Evolutionary conservation across 1,284 basidiomycete genomes (phyloP), one percentile per base, ranked within the genome.

Genomic region (Naganishia sp.): DNA sequence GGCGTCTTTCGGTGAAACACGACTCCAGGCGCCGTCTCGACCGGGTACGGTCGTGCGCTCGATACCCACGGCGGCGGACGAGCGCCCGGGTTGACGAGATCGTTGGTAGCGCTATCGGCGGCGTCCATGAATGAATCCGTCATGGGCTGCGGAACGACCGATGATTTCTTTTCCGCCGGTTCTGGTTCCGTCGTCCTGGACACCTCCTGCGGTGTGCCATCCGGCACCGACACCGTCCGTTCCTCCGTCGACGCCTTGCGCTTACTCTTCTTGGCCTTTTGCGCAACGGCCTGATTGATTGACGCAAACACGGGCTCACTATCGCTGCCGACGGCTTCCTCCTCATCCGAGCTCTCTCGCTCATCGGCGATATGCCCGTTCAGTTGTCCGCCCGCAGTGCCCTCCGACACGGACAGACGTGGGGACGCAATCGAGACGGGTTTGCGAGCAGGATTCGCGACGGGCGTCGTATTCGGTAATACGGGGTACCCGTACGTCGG

Each of bases 291-390:
- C 58, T 53, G 50, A 45, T 61, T 66, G 39, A 66, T 60, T 2
- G 57, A 62, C 6, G 65, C 65, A 25, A 66, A 66, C 57, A 66
- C 58, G 18, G 65, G 65, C n/a, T 61, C 58, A 25, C 58, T 42
- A 23, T 61, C 58, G 25, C 58, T 61, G 25, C 35, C 42, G 3
- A 32, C 43, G 18, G 43, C 47, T 6, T 41, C 58, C 23, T 61
- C 58, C 35, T 51, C 47, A 5, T 50, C 57, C 15, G 51, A 35
- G 18, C 46, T 50, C 18, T 23, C 43, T 5, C 32, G 18, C 18
- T 39, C 57, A 39, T 10, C 35, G 35, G n/a, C n/a, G n/a, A n/a
- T n/a, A n/a, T 47, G 9, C n/a, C 43, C 45, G 21, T 47, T 47
- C 2, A 31, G 13, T 2, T 25, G 31, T 3, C 23, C 43, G 25